phyloP scores from a whole-genome alignment of 352 stramenopile genomes.

The Blastocystis sp. region DNA sequence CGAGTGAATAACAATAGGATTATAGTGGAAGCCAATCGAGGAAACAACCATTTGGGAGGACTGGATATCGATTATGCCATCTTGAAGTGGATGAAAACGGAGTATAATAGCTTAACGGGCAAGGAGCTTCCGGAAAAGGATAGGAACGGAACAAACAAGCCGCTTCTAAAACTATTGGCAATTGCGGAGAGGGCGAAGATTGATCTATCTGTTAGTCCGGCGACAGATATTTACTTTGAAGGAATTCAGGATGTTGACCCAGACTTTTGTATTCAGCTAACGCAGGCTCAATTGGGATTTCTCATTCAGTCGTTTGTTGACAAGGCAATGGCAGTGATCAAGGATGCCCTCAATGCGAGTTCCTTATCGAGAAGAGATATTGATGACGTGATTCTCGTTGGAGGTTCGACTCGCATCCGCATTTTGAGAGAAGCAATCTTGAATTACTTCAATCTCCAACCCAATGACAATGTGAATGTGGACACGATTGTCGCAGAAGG shows the following conservation, averaged over 20 bases:
- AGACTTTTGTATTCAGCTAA: conserved; percentile 80
- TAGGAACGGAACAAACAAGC: conserved; percentile 68
- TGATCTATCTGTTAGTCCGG: conserved; percentile 73
- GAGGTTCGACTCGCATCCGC: conserved; percentile 64
- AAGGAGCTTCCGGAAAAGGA: conserved; percentile 51
- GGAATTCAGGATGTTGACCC: conserved; percentile 68
- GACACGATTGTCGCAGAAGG: conserved; percentile 57
- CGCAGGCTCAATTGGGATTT: conserved; percentile 90
- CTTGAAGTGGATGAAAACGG: conserved; percentile 98
- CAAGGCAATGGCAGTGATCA: conserved; percentile 87
- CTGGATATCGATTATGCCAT: conserved; percentile 81
- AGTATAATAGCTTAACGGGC: conserved; percentile 73
- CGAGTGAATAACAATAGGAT: conserved; percentile 80
- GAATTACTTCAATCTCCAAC: conserved; percentile 64
- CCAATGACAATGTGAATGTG: conserved; percentile 57
- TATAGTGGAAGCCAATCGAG: conserved; percentile 64
- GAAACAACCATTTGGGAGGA: conserved; percentile 77
- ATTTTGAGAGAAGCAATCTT: conserved; percentile 63
- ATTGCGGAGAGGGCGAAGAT: conserved; percentile 94
- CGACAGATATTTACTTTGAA: conserved; percentile 76
- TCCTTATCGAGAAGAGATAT: conserved; percentile 84
- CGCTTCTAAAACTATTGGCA: conserved; percentile 86
- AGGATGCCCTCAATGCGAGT: conserved; percentile 87
- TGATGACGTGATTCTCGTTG: conserved; percentile 67
- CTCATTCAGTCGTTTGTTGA: conserved; percentile 96